Percentiles rank a stretch among this genome's conserved stretches.
These are phyloP conservation scores for Phytopythium chamaehyphon DNA, from an alignment of 352 stramenopile genomes.

Conservation along the genomic window DNA sequence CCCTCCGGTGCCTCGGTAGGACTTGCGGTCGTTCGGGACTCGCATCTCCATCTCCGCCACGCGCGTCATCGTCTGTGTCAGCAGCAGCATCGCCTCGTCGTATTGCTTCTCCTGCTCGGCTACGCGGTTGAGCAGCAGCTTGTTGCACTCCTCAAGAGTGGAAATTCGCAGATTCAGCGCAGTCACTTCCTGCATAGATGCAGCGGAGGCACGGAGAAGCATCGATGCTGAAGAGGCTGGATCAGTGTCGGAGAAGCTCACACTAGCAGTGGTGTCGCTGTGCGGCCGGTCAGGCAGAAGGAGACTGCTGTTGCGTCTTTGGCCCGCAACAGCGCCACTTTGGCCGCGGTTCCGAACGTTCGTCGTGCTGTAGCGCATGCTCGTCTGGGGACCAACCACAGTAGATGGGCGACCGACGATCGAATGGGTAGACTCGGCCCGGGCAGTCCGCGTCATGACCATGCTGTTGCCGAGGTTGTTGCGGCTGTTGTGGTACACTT, in stretches of 20 bases:
- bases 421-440: conserved; percentile 48
- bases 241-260: conserved; percentile 54
- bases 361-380: conserved; percentile 45
- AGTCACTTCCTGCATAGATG: conserved; percentile 33
- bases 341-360: conserved; percentile 16
- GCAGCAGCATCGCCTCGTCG: conserved; percentile 80
- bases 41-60: conserved; percentile 82
- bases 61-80: conserved; percentile 83
- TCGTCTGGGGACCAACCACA: conserved; percentile 37
- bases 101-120: conserved; percentile 82
- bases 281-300: conserved; percentile 18
- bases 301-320: conserved; percentile 20
- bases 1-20: conserved; percentile 33
- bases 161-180: conserved; percentile 50
- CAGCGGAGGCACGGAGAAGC: conserved; percentile 8
- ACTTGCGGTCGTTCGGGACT: conserved; percentile 45
- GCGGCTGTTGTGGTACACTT: conserved; percentile 11
- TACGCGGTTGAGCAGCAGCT: conserved; percentile 59
- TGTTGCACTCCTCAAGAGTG: conserved; percentile 72
- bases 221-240: conserved; percentile 8
- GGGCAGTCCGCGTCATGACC: conserved; percentile 19
- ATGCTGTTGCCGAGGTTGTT: conserved; percentile 13
- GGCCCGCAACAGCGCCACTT: background rate
- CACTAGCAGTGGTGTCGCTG: conserved; percentile 48
- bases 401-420: conserved; percentile 39